Conservation (phyloP, 83 land plant genomes). For the Thuja plicata region DNA sequence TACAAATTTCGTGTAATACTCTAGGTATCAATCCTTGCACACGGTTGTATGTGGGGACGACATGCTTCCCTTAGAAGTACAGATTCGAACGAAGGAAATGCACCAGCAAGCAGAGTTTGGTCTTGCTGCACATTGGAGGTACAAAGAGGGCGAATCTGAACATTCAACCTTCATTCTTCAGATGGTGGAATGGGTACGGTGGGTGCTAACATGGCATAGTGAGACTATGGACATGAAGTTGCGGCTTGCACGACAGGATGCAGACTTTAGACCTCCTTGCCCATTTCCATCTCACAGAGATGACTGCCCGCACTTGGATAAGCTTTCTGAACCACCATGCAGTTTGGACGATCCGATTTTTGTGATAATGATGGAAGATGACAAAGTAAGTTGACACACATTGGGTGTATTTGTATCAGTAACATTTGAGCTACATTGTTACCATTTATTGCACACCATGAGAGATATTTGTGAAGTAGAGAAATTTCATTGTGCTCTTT, state of each 20-base stretch:
- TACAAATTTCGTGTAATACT: background rate
- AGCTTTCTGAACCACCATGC: conserved; percentile 29
- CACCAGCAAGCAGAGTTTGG: conserved; percentile 95
- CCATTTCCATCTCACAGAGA: conserved; percentile 75
- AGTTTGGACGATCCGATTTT: conserved; percentile 76
- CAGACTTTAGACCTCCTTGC: conserved; percentile 61
- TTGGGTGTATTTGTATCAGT: background rate
- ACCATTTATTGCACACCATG: background rate
- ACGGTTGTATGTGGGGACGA: conserved; percentile 85
- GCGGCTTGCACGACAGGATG: conserved; percentile 39
- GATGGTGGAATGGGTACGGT: conserved; percentile 96
- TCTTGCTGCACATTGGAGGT: conserved; percentile 97
- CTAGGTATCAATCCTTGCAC: conserved; percentile 92
- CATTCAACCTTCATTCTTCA: conserved; percentile 80
- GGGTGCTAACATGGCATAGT: conserved; percentile 94
- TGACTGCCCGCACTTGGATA: conserved; percentile 60
- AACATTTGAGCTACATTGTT: background rate
- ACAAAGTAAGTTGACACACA: conserved; percentile 45
- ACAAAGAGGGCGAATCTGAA: conserved; percentile 79
- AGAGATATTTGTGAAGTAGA: background rate
- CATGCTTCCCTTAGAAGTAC: conserved; percentile 85
- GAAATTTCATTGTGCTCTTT: background rate
- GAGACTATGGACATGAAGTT: conserved; percentile 70
- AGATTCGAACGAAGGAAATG: conserved; percentile 90
- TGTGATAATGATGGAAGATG: conserved; percentile 79